phyloP scores from a whole-genome alignment of 83 land plant genomes.

The Picea abies region DNA sequence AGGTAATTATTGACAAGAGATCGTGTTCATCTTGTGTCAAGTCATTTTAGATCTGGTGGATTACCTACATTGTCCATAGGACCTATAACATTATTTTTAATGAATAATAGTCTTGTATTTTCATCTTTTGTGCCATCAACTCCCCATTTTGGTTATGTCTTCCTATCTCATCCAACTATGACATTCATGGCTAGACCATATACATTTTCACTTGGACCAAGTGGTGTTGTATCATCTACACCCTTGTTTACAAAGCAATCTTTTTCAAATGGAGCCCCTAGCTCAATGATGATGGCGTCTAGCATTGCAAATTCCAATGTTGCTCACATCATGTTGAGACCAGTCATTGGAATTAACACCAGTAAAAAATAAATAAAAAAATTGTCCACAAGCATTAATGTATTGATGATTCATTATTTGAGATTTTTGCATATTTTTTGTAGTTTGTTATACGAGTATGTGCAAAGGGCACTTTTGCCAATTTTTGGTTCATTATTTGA shows the following conservation, averaged over 20 bases:
- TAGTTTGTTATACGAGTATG: not conserved
- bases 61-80: conserved; percentile 18
- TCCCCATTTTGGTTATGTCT: conserved; percentile 1
- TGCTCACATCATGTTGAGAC: conserved; percentile 51
- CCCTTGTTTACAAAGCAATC: conserved; percentile 57
- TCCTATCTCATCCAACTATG: conserved; percentile 41
- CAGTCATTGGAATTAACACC: conserved; percentile 39
- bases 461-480: not conserved
- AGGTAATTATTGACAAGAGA: conserved; percentile 14
- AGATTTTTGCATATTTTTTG: not conserved
- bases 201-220: conserved; percentile 53
- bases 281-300: conserved; percentile 34
- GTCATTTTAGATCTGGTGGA: conserved; percentile 18
- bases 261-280: conserved; percentile 28
- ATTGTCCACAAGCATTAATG: not conserved
- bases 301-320: conserved; percentile 23
- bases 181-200: conserved; percentile 47
- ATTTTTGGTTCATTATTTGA: conserved; percentile 11
- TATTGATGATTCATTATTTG: not conserved
- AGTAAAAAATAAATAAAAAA: conserved; percentile 21
- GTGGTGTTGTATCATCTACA: conserved; percentile 48
- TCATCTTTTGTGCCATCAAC: conserved; percentile 2
- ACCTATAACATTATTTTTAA: conserved; percentile 15
- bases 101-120: conserved; percentile 18
- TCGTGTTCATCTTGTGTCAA: conserved; percentile 48